Percentiles rank a stretch among this genome's conserved stretches.
Conservation (phyloP, 352 stramenopile genomes). For the Globisporangium yorkense region DNA sequence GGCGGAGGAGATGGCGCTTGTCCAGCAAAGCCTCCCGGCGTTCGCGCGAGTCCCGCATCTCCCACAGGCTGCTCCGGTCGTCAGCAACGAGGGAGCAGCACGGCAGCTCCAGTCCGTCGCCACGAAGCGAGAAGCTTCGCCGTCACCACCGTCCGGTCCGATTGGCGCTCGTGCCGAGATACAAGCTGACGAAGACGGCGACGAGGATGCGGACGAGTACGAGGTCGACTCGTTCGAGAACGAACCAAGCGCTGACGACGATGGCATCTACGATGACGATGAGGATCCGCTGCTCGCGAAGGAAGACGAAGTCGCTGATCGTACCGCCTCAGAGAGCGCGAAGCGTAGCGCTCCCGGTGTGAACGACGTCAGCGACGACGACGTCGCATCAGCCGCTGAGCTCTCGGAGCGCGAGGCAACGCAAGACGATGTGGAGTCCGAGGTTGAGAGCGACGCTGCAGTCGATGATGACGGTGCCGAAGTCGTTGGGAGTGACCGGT, state of each 20-base stretch:
- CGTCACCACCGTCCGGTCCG: not conserved
- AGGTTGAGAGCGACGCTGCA: conserved; percentile 11
- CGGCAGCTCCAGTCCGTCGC: not conserved
- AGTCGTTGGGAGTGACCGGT: not conserved
- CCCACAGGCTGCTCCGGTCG: not conserved
- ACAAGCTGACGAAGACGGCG: not conserved
- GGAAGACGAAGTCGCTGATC: conserved; percentile 1
- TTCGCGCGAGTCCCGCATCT: not conserved
- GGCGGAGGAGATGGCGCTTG: conserved; percentile 19
- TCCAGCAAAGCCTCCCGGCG: conserved; percentile 25
- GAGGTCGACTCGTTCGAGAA: conserved; percentile 36
- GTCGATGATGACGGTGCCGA: not conserved
- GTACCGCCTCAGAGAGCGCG: too few relatives aligned
- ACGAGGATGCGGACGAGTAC: conserved; percentile 16
- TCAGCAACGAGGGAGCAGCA: not conserved
- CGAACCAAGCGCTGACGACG: conserved; percentile 8
- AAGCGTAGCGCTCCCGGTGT: not conserved
- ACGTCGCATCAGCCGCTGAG: conserved; percentile 8
- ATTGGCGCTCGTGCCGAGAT: not conserved
- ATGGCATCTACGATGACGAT: not conserved
- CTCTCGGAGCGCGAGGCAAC: not conserved
- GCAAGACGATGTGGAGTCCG: conserved; percentile 1
- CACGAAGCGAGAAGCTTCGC: not conserved
- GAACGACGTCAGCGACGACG: not conserved
- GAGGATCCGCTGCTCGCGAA: not conserved